A percentile compares a stretch with the other conserved stretches of the same genome.
phyloP scores from a whole-genome alignment of 1,284 basidiomycete species.

The Sutorius eximius region DNA sequence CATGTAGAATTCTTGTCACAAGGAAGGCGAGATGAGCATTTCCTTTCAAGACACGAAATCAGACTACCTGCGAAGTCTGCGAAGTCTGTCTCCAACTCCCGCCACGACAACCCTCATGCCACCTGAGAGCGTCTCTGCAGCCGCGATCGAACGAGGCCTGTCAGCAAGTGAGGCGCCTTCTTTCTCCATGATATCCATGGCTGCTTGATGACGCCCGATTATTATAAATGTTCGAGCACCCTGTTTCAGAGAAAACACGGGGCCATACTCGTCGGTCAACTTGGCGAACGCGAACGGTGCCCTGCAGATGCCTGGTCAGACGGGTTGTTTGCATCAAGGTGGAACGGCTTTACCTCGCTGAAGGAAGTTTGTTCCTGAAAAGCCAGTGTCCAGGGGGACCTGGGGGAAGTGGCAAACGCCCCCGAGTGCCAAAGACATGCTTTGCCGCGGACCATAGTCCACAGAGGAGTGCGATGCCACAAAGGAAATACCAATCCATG shows the following conservation, averaged over 20 bases:
- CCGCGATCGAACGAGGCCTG: slow-evolving; percentile 7
- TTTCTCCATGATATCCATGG: slow-evolving; percentile 19
- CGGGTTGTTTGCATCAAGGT: too few relatives aligned
- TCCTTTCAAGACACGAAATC: background rate
- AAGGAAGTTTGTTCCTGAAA: slow-evolving; percentile 14
- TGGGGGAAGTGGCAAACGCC: slow-evolving; percentile 10
- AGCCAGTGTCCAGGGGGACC: slow-evolving; percentile 21
- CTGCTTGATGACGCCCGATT: slow-evolving; percentile 13
- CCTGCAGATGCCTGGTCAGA: background rate
- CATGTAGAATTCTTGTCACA: slow-evolving; percentile 47
- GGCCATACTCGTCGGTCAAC: slow-evolving; percentile 20
- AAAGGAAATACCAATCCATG: background rate
- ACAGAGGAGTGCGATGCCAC: background rate
- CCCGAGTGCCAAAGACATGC: background rate
- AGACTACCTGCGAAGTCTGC: slow-evolving; percentile 11
- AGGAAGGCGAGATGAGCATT: background rate
- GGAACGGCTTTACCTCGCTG: slow-evolving; percentile 6
- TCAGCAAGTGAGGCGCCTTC: slow-evolving; percentile 10
- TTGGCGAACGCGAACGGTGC: slow-evolving; percentile 16
- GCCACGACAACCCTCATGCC: slow-evolving; percentile 11
- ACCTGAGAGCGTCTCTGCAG: slow-evolving; percentile 19
- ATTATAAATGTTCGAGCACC: slow-evolving; percentile 13
- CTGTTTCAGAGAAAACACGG: slow-evolving; percentile 21
- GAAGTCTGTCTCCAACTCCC: slow-evolving; percentile 12
- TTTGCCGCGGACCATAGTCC: background rate